Percentiles rank a stretch among this genome's conserved stretches.
Conservation (phyloP, 345 rosid genomes). For the Aquilaria yunnanensis region DNA sequence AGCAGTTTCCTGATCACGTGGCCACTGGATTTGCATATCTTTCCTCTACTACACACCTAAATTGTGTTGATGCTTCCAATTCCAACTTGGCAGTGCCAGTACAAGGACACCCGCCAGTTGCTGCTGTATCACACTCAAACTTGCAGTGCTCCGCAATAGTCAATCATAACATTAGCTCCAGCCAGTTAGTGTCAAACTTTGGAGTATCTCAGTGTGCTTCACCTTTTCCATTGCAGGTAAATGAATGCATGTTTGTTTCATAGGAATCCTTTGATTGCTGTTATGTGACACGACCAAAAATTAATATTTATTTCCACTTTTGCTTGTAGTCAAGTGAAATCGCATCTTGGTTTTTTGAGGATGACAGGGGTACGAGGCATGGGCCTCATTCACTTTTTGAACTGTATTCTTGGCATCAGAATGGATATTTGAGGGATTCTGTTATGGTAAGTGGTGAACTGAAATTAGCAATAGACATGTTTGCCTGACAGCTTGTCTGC, state of each 20-base stretch:
- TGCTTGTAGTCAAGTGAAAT: conserved; percentile 49
- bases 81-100: conserved; percentile 16
- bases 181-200: conserved; percentile 24
- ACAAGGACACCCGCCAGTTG: conserved; percentile 21
- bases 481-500: too few relatives aligned
- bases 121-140: conserved; percentile 20
- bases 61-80: conserved; percentile 16
- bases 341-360: conserved; percentile 81
- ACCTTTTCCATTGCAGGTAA: conserved; percentile 46
- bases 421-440: conserved; percentile 57
- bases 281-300: too few relatives aligned
- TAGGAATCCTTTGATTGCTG: too few relatives aligned
- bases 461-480: too few relatives aligned
- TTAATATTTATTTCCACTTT: not conserved
- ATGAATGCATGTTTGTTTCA: too few relatives aligned
- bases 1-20: conserved; percentile 84
- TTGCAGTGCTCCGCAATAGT: conserved; percentile 18
- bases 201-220: conserved; percentile 20
- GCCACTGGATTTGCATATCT: conserved; percentile 74
- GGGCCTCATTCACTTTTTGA: conserved; percentile 76
- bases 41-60: conserved; percentile 21
- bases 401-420: conserved; percentile 57
- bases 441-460: conserved; percentile 41
- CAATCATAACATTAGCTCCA: conserved; percentile 21
- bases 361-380: conserved; percentile 54